Evolutionary conservation across 1,139 yeast genomes (phyloP), one percentile per base, ranked within the genome.

Genomic region (Candida glucosophila): DNA sequence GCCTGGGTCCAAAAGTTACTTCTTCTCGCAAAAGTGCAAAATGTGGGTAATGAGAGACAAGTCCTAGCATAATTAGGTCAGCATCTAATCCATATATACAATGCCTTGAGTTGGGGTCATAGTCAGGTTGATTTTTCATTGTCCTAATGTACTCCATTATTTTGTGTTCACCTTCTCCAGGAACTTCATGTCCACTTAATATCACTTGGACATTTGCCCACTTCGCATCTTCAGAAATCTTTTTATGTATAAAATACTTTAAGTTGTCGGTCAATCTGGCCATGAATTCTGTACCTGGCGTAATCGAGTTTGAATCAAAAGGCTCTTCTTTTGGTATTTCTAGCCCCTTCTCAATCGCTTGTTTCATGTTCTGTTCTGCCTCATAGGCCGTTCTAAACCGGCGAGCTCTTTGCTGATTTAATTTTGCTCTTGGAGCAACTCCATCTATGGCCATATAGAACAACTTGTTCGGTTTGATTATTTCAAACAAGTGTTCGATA

Each of bases 201-300:
- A 92, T 72, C 30, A 92, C 77, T 39, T 86, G 73, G 37, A 85
- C 64, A 34, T 77, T 72, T 39, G 85, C 81, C 98, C 98, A 92
- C 29, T 80, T 85, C 5, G 94, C 74, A 45, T 92, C 98, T 24
- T 78, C 77, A 21, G 93, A 75, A 26, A 90, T 75, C 52, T 92
- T 92, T 49, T 83, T 85, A 40, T 88, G 90, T 30, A 88, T 79
- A 67, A 88, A 92, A 51, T 86, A 92, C 39, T 90, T 76, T 45
- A 92, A 64, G 37, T 88, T 79, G 30, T 67, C 67, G 1, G 98
- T 90, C 38, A 92, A 67, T 38, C 75, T 80, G 19, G 88, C 83
- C 99, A 92, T 92, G 44, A 92, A 92, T 39, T 92, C 97, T 0
- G 99, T 92, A 19, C 98, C 99, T 5, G 99, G 99, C 2, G 99